Evolutionary conservation across 768 basidiomycete species (phyloP).

Genomic region (Tremella yokohamensis): DNA sequence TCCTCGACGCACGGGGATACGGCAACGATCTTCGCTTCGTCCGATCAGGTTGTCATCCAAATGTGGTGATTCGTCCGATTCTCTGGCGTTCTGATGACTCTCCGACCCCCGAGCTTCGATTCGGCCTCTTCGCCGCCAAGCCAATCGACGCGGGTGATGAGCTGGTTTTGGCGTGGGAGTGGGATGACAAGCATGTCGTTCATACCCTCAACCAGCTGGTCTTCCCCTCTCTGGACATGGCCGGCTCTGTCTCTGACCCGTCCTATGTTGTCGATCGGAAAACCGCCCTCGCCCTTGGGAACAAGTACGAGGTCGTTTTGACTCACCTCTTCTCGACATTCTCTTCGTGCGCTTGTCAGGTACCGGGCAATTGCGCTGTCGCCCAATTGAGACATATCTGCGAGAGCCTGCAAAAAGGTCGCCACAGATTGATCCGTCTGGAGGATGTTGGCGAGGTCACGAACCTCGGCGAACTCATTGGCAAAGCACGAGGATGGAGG

Average conservation of each 20-base stretch:
- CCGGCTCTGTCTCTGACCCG: conserved; percentile 55
- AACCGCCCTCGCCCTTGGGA: conserved; percentile 13
- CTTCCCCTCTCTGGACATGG: conserved; percentile 57
- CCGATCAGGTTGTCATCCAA: conserved; percentile 64
- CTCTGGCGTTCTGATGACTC: conserved; percentile 47
- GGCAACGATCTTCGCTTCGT: conserved; percentile 66
- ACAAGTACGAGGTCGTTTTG: conserved; percentile 40
- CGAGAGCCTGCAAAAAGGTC: conserved; percentile 20
- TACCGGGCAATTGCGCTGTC: conserved; percentile 42
- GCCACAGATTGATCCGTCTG: conserved; percentile 21
- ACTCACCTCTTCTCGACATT: conserved; percentile 45
- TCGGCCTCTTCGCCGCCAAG: conserved; percentile 74
- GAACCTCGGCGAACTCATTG: conserved; percentile 44
- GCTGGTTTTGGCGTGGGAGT: conserved; percentile 88
- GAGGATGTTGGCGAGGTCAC: conserved; percentile 27
- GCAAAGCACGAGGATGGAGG: conserved; percentile 48
- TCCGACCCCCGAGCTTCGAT: conserved; percentile 54
- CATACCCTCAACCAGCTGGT: conserved; percentile 57
- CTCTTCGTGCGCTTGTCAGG: conserved; percentile 46
- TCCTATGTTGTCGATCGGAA: conserved; percentile 3
- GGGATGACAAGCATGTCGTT: conserved; percentile 87
- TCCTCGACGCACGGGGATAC: conserved; percentile 71
- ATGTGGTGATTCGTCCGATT: conserved; percentile 62
- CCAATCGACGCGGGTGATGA: conserved; percentile 77
- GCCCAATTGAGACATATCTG: conserved; percentile 41